These are phyloP conservation scores for Verticillium nubilum DNA, from an alignment of 2,329 filamentous ascomycete genomes.

Conservation along the genomic window DNA sequence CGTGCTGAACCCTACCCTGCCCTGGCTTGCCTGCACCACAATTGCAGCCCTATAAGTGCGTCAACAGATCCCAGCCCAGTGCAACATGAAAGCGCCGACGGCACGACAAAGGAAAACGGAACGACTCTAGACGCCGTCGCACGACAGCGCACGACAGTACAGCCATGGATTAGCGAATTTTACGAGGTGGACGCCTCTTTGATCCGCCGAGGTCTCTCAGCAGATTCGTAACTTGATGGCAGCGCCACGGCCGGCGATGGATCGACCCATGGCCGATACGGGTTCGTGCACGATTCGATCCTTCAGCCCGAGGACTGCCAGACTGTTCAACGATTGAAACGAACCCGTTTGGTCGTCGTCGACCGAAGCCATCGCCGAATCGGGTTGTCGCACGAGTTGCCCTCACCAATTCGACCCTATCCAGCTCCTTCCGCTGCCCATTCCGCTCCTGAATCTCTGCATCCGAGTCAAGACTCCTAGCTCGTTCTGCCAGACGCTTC, in stretches of 20 bases:
- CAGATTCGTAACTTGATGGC: neutral
- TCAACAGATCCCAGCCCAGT: neutral
- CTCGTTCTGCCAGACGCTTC: neutral
- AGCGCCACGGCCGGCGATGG: neutral
- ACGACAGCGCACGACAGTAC: neutral
- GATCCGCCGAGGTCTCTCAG: neutral
- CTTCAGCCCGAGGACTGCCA: neutral
- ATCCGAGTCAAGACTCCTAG: neutral
- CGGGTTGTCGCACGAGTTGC: neutral
- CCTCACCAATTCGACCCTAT: neutral
- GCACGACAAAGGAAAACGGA: neutral
- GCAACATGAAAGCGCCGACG: neutral
- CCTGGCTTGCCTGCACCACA: neutral
- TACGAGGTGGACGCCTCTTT: neutral
- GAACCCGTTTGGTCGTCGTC: neutral
- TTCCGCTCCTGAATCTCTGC: neutral
- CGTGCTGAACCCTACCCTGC: neutral
- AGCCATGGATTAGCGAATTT: neutral
- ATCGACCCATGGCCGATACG: neutral
- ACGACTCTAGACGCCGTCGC: neutral
- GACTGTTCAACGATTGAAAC: neutral
- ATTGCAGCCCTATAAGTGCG: neutral
- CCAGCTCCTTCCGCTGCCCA: neutral
- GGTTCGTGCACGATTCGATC: neutral
- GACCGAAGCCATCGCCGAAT: neutral